Conservation (phyloP, 2,329 filamentous ascomycete species). For the Fusarium fujikuroi region DNA sequence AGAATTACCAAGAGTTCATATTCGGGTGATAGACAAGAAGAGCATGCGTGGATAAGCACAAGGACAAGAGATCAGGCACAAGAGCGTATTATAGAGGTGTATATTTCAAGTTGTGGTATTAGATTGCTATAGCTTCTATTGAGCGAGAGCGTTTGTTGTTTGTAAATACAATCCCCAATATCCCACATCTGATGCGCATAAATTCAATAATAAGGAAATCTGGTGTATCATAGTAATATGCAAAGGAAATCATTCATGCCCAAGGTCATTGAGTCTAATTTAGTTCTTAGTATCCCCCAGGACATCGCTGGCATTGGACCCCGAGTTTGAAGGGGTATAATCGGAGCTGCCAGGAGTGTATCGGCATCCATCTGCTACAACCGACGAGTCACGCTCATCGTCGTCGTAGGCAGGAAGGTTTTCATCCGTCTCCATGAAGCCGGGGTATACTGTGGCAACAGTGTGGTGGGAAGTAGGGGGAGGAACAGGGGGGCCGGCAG, state of each 20-base stretch:
- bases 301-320: slow-evolving; percentile 37
- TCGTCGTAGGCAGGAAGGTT: slow-evolving; percentile 56
- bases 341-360: slow-evolving; percentile 50
- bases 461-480: slow-evolving; percentile 36
- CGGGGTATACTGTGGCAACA: slow-evolving; percentile 36
- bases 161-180: not conserved
- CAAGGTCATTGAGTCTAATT: slow-evolving; percentile 13
- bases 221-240: slow-evolving; percentile 29
- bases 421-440: slow-evolving; percentile 45
- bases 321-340: slow-evolving; percentile 36
- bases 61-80: not conserved
- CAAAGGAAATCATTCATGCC: slow-evolving; percentile 20
- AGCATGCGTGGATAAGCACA: not conserved
- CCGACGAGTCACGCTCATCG: slow-evolving; percentile 46
- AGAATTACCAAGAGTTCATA: slow-evolving; percentile 83
- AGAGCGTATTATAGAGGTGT: not conserved
- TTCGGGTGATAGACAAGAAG: slow-evolving; percentile 61
- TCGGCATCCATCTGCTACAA: slow-evolving; percentile 58
- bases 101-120: slow-evolving; percentile 25
- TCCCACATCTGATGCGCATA: slow-evolving; percentile 18
- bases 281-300: slow-evolving; percentile 42
- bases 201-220: slow-evolving; percentile 17
- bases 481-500: slow-evolving; percentile 12
- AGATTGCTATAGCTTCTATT: slow-evolving; percentile 28
- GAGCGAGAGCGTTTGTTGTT: slow-evolving; percentile 8